Percentiles rank a stretch among this genome's conserved stretches.
These are phyloP conservation scores for Phytophthora rubi DNA, from an alignment of 352 stramenopile genomes.

Conservation along the genomic window DNA sequence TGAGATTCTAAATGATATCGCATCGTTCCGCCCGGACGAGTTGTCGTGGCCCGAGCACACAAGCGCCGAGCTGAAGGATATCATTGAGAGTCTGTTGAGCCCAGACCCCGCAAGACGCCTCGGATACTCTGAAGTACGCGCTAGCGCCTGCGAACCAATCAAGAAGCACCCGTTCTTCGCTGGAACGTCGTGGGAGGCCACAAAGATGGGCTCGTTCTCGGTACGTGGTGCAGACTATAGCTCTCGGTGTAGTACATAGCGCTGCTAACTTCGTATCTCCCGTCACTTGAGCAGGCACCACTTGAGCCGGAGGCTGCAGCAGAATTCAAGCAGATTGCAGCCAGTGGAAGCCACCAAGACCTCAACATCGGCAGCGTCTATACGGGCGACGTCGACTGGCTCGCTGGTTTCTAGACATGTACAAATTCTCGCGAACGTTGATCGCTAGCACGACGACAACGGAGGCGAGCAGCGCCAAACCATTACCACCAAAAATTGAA, in stretches of 20 bases:
- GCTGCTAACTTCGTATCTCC: slow-evolving; percentile 1
- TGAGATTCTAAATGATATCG: slow-evolving; percentile 89
- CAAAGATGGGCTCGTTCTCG: slow-evolving; percentile 80
- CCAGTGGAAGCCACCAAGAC: slow-evolving; percentile 48
- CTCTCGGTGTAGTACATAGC: background rate
- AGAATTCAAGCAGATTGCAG: slow-evolving; percentile 80
- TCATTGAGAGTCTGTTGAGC: slow-evolving; percentile 69
- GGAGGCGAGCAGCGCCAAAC: slow-evolving; percentile 10
- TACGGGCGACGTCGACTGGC: slow-evolving; percentile 75
- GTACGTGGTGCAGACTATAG: slow-evolving; percentile 39
- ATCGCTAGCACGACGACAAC: background rate
- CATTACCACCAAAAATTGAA: slow-evolving; percentile 25
- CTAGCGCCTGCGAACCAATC: slow-evolving; percentile 72
- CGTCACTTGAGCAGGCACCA: slow-evolving; percentile 55
- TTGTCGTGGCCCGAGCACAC: slow-evolving; percentile 74
- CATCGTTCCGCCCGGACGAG: slow-evolving; percentile 76
- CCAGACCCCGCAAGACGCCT: slow-evolving; percentile 64
- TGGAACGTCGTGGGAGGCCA: slow-evolving; percentile 83
- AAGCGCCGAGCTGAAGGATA: slow-evolving; percentile 76
- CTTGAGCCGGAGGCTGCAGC: slow-evolving; percentile 69
- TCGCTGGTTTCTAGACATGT: slow-evolving; percentile 70
- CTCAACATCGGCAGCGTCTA: slow-evolving; percentile 82
- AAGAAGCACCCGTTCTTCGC: slow-evolving; percentile 87
- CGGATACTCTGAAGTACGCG: slow-evolving; percentile 56
- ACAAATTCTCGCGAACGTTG: slow-evolving; percentile 26